Evolutionary conservation across 2,329 filamentous ascomycete species (phyloP).

Genomic region (Sporothrix sp.): DNA sequence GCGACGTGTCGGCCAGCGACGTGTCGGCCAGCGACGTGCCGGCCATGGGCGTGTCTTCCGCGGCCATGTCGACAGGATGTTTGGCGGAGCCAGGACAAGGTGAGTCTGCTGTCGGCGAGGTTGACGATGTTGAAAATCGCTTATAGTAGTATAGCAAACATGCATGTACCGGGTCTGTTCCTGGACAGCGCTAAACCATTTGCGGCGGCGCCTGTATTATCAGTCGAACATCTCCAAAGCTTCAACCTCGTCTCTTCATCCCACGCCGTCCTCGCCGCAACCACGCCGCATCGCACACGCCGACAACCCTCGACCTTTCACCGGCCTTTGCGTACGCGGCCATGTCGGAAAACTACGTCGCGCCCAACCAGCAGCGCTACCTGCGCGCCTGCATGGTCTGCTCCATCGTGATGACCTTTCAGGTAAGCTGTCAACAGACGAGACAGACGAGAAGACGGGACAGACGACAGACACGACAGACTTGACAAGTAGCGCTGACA

Average conservation of each 20-base stretch:
- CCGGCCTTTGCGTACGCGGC: neutral
- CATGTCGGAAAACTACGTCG: conserved; percentile 54
- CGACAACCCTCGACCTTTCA: neutral
- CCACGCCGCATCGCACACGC: neutral
- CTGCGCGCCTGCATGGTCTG: conserved; percentile 98
- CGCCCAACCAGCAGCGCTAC: conserved; percentile 68
- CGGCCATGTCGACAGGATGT: no score
- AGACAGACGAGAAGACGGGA: neutral
- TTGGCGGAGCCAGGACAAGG: neutral
- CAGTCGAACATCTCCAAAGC: neutral
- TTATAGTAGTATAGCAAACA: neutral
- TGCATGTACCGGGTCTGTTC: neutral
- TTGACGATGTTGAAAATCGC: neutral
- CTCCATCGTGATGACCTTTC: conserved; percentile 79
- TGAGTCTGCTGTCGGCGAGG: neutral
- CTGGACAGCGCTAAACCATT: neutral
- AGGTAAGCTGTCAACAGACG: conserved; percentile 38
- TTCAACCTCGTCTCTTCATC: neutral
- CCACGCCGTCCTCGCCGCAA: no score
- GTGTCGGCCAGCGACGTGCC: conserved; percentile 10
- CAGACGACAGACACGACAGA: neutral
- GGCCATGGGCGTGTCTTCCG: conserved; percentile 23
- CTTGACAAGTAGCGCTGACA: no score
- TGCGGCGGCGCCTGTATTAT: conserved; percentile 2
- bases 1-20: conserved; percentile 19